Base-by-base conservation (phyloP, 257 asterid species). In the Solanum tarapatanum region DNA sequence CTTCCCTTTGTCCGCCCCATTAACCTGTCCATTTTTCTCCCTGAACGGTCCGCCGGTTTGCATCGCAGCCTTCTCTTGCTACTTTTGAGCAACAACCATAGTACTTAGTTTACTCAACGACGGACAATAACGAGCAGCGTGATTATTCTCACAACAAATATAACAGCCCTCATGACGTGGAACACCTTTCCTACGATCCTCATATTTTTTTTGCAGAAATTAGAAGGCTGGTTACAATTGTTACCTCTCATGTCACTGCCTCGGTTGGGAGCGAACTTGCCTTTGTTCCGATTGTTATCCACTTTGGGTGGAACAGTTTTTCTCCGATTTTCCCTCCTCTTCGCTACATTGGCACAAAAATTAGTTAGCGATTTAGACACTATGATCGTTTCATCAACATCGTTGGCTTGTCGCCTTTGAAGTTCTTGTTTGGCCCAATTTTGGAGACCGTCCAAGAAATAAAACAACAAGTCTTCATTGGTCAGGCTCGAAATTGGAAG, bases 311-410 rank as follows among this genome's bases (percentile, higher is more conserved):
- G 23, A 51, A 51, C 3, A 51, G 2, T 51, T 51, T 48, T 48
- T 0, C 0, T 51, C 8, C 3, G 8, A 0, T 48, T 48, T 2
- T 48, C 7, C 21, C 58, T 14, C 7, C 7, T 0, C 7, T 48
- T 48, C 7, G 8, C 1, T 2, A 1, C 7, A 48, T 48, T 21
- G 7, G 3, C 58, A 2, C 17, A 1, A 48, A 48, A 48, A 48
- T 48, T 1, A 1, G 2, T 14, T 5, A 48, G 6, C 6, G 1
- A 48, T 13, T 48, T 2, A 0, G 58, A 2, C 58, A 48, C 21
- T 48, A 14, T 7, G 1, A 48, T 48, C 21, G 0, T 1, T 5
- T 51, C 3, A 16, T 51, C 62, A 16, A 51, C 3, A 6, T 51
- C 3, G 0, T 51, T 16, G 1, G 6, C 23, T 51, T 51, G 62